Conservation (phyloP, 306 rosid species). For the Parietaria judaica region DNA sequence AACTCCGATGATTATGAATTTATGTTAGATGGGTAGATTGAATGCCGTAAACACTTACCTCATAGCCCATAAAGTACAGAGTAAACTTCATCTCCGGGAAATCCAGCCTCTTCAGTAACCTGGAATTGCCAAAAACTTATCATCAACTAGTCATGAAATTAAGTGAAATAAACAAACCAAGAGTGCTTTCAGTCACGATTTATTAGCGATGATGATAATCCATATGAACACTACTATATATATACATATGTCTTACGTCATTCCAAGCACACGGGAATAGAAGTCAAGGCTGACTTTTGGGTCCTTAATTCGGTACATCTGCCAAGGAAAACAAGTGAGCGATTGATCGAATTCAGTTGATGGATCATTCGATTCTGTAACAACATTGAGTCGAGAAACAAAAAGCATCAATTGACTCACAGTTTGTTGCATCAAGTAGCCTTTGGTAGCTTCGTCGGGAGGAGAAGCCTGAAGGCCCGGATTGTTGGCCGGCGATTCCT, state of each 20-base stretch:
- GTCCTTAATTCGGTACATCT: constrained; percentile 83
- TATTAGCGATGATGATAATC: neutral
- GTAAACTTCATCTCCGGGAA: constrained; percentile 88
- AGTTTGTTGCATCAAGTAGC: constrained; percentile 87
- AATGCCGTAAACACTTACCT: constrained; percentile 32
- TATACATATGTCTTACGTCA: constrained; percentile 59
- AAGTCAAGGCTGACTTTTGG: constrained; percentile 90
- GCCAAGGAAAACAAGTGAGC: constrained; percentile 6
- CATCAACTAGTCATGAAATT: constrained; percentile 12
- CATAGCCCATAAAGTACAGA: constrained; percentile 86
- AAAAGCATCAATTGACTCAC: constrained; percentile 24
- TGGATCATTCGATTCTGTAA: too few relatives aligned
- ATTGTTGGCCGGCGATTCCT: constrained; percentile 62
- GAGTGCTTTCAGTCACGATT: neutral
- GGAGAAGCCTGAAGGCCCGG: constrained; percentile 61
- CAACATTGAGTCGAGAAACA: neutral
- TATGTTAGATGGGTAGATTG: too few relatives aligned
- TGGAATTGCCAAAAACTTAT: constrained; percentile 25
- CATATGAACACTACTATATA: neutral
- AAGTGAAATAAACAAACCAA: constrained; percentile 2
- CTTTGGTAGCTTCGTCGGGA: constrained; percentile 71
- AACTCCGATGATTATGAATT: too few relatives aligned
- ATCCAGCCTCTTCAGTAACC: constrained; percentile 90
- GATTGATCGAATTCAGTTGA: too few relatives aligned
- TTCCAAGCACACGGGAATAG: constrained; percentile 87